Conservation (phyloP, 306 rosid species). For the Cucurbita maxima region DNA sequence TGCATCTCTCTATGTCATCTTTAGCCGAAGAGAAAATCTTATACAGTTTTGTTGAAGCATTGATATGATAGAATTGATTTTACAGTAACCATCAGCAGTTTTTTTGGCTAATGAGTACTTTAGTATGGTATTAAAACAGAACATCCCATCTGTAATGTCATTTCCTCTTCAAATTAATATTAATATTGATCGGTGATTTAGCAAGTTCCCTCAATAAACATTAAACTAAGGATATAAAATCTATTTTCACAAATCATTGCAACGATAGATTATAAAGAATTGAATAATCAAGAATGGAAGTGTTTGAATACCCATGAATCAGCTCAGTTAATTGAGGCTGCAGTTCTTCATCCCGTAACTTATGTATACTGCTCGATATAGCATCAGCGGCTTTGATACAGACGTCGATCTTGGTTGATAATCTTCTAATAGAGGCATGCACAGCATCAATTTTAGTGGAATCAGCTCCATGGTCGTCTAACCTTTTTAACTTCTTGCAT, state of each 20-base stretch:
- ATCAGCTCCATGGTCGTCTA: constrained; percentile 86
- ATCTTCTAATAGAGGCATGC: constrained; percentile 52
- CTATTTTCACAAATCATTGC: neutral
- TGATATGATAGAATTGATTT: too few relatives aligned
- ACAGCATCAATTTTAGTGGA: constrained; percentile 70
- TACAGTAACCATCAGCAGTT: too few relatives aligned
- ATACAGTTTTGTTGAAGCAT: neutral
- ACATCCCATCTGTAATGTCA: too few relatives aligned
- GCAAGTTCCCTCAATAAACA: neutral
- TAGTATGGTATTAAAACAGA: too few relatives aligned
- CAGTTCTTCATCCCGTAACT: constrained; percentile 83
- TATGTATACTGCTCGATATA: constrained; percentile 62
- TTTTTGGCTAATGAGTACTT: too few relatives aligned
- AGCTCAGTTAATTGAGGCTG: constrained; percentile 75
- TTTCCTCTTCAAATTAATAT: too few relatives aligned
- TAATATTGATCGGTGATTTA: too few relatives aligned
- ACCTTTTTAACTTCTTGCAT: constrained; percentile 62
- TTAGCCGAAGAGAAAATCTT: neutral
- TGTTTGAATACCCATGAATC: constrained; percentile 53
- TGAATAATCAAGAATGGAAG: neutral
- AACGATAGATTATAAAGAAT: neutral
- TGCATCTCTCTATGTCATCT: neutral
- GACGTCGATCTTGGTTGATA: constrained; percentile 69
- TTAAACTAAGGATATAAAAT: neutral
- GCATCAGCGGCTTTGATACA: constrained; percentile 66